Evolutionary conservation across 2,329 filamentous ascomycete species (phyloP), one percentile per base, ranked within the genome.

Genomic region (Penicillium sp.): DNA sequence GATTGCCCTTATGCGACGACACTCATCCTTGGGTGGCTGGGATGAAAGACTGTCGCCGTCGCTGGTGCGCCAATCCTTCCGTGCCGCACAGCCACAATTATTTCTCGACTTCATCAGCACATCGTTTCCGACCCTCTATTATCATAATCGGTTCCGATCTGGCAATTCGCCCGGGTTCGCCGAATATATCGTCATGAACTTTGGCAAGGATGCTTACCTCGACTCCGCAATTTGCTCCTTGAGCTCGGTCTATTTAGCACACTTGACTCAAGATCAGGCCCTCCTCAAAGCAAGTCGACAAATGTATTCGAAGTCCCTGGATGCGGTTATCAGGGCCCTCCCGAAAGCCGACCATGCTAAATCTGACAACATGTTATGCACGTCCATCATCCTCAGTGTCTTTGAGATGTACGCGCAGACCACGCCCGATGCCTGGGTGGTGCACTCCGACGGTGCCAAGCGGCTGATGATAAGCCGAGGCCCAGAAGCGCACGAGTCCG

Each of bases 391-490:
- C 42, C 65, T 75, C 9, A 73, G 67, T 11, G 69, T 75, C 11
- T 76, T 73, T 49, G 73, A 76, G 46, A 73, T 75, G 69, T 73
- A 73, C 49, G 69, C 72, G 12, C 69, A 67, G 33, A 73, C 74
- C 5, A 67, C 63, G 10, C 67, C 65, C n/a, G 61, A 68, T 4
- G 68, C 71, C 2, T 76, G 73, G 70, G 66, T 72, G 4, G 63
- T 67, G 14, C 74, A 76, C 51, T 70, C 71, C 0, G 70, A 73
- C 4, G 74, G 71, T 1, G 71, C 70, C 2, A 67, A 65, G 38
- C 61, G 63, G 12, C 57, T 75, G n/a, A 75, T 76, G 69, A 62
- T 63, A 16, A 64, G 64, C 14, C 68, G 73, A 6, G 73, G 73
- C 1, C 67, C 71, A 3, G 57, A 52, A n/a, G 54, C 58, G 7